Percentiles rank a stretch among this genome's conserved stretches.
Conservation (phyloP, 2,329 filamentous ascomycete genomes). For the Diaporthe sp. region DNA sequence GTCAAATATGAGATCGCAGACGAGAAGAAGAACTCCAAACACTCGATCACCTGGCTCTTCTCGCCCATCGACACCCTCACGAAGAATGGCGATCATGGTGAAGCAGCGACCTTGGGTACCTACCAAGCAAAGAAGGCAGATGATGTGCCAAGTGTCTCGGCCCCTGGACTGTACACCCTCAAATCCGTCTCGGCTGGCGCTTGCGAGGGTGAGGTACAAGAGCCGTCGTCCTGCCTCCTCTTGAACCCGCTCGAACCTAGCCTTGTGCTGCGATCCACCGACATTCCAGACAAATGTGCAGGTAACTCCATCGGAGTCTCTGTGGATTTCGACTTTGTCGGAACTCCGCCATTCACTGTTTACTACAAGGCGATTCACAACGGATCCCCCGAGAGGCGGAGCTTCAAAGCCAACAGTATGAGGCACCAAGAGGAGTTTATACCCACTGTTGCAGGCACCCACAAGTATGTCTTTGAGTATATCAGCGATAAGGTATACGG, state of each 20-base stretch:
- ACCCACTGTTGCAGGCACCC: constrained; percentile 83
- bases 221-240: constrained; percentile 92
- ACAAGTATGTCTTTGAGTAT: constrained; percentile 85
- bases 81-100: constrained; percentile 75
- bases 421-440: constrained; percentile 87
- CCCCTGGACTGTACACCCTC: constrained; percentile 88
- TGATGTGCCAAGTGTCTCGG: constrained; percentile 75
- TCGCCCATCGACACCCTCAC: constrained; percentile 77
- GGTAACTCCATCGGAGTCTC: constrained; percentile 91
- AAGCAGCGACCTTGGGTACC: constrained; percentile 65
- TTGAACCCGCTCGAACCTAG: constrained; percentile 91
- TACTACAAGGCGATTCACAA: constrained; percentile 78
- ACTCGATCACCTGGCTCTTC: constrained; percentile 84
- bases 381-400: constrained; percentile 64
- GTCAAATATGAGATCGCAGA: constrained; percentile 75
- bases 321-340: constrained; percentile 89
- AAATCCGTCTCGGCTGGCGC: constrained; percentile 82
- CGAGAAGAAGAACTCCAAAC: constrained; percentile 66
- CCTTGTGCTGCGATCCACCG: constrained; percentile 77
- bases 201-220: constrained; percentile 88
- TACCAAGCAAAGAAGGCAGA: constrained; percentile 70
- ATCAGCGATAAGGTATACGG: constrained; percentile 88
- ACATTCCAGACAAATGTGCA: constrained; percentile 94
- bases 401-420: constrained; percentile 72
- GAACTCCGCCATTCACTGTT: constrained; percentile 91